Evolutionary conservation across 2,329 filamentous ascomycete species (phyloP).

Genomic region (Fusarium sp.): DNA sequence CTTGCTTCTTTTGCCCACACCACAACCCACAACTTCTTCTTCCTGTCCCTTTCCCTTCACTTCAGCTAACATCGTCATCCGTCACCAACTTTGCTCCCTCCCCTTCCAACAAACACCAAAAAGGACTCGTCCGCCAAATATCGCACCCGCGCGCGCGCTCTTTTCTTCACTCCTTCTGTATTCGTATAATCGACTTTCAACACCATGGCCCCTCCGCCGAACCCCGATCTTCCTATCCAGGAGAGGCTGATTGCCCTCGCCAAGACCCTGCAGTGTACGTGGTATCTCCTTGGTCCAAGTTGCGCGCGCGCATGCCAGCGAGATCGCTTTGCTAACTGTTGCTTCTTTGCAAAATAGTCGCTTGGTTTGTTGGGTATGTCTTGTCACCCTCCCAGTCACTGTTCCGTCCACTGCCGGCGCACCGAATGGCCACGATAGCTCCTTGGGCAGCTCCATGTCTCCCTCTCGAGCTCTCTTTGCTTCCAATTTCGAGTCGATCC

Average conservation of each 20-base stretch:
- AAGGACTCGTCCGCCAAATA: slow-evolving; percentile 1
- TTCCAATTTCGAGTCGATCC: neutral
- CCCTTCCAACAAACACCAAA: slow-evolving; percentile 1
- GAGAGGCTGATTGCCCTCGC: slow-evolving; percentile 83
- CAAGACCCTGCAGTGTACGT: slow-evolving; percentile 91
- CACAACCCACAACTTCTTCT: slow-evolving; percentile 28
- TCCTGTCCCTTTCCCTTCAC: slow-evolving; percentile 12
- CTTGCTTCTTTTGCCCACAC: slow-evolving; percentile 26
- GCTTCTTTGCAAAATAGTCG: slow-evolving; percentile 62
- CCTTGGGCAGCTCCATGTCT: slow-evolving; percentile 5
- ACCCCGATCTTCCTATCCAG: slow-evolving; percentile 74
- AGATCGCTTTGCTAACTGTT: slow-evolving; percentile 38
- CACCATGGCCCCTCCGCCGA: slow-evolving; percentile 78
- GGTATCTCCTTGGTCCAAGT: slow-evolving; percentile 37
- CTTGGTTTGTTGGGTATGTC: slow-evolving; percentile 85
- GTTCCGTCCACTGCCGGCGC: slow-evolving; percentile 15
- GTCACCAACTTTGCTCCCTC: slow-evolving; percentile 19
- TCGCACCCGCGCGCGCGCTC: slow-evolving; percentile 2
- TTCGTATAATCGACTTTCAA: slow-evolving; percentile 6
- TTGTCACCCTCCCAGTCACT: slow-evolving; percentile 27
- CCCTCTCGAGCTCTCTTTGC: slow-evolving; percentile 3
- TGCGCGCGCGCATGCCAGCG: slow-evolving; percentile 6
- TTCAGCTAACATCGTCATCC: slow-evolving; percentile 26
- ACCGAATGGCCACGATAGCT: slow-evolving; percentile 33
- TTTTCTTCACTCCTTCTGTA: neutral